Evolutionary conservation across 2,329 filamentous ascomycete species (phyloP).

Genomic region (Ceratocystis alfenasii): DNA sequence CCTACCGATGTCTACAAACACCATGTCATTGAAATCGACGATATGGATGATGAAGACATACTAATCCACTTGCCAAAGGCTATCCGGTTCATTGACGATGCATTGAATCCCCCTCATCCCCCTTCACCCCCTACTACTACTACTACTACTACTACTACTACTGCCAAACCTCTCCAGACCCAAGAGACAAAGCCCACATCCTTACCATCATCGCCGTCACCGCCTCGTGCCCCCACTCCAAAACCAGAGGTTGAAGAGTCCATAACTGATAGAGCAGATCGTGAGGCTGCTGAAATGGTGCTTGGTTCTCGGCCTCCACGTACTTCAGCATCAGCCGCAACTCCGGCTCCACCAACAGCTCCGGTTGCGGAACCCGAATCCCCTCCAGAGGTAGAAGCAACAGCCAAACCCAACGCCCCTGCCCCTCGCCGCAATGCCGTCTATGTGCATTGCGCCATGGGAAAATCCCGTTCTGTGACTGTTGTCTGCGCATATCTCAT

Average conservation of each 20-base stretch:
- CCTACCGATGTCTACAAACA: slow-evolving; percentile 47
- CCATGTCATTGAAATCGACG: slow-evolving; percentile 72
- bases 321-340: slow-evolving; percentile 9
- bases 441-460: slow-evolving; percentile 72
- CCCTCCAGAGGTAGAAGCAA: neutral
- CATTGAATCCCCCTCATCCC: slow-evolving; percentile 35
- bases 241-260: slow-evolving; percentile 10
- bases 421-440: slow-evolving; percentile 31
- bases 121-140: neutral
- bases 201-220: neutral
- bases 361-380: neutral
- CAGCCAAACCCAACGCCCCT: neutral
- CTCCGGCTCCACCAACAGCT: neutral
- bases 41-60: slow-evolving; percentile 80
- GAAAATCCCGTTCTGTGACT: slow-evolving; percentile 83
- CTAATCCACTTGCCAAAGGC: slow-evolving; percentile 66
- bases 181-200: neutral
- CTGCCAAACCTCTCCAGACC: neutral
- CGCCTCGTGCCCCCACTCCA: neutral
- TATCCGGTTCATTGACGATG: slow-evolving; percentile 73
- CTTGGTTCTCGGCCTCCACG: slow-evolving; percentile 10
- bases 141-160: neutral
- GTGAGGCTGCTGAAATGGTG: slow-evolving; percentile 16
- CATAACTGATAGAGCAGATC: slow-evolving; percentile 16
- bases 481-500: slow-evolving; percentile 78